Evolutionary conservation across 768 basidiomycete genomes (phyloP), one percentile per base, ranked within the genome.

Genomic region (Ramaria sp.): DNA sequence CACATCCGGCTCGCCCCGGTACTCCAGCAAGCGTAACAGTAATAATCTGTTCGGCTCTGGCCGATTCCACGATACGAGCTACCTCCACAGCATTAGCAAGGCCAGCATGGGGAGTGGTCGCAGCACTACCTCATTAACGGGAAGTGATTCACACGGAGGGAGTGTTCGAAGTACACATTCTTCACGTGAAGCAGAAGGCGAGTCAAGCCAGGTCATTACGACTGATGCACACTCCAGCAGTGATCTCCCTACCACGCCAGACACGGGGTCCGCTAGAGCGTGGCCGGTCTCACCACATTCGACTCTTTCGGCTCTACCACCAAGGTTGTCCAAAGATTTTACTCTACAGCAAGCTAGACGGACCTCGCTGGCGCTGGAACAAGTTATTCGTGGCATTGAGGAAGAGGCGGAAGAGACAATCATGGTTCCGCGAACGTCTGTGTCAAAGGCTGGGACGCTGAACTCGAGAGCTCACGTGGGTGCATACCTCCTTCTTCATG

Each of bases 11-110:
- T 52, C 62, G 30, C 47, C 54, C 4, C 41, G 49, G 15, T 75
- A 78, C 34, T 78, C 79, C 41, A 71, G 74, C 56, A 85, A 86
- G 70, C 80, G 89, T 47, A 86, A 87, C 68, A 90, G 88, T 73
- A 91, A 91, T 68, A 91, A 91, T 64, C 73, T 92, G 51, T 91
- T 91, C 60, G 84, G 87, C 48, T 91, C 89, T 17, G 82, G 84
- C n/a, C 78, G 83, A 55, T 75, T 89, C 63, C 77, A 84, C 56
- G 89, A 91, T 67, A 81, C 88, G 65, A 73, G 75, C 10, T 87
- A 90, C 67, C 67, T 87, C 63, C 80, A 82, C 59, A 79, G 75
- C 65, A 74, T 77, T 59, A 69, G 60, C 74, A 70, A 63, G 72
- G 70, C 15, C 59, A 78, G 73, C 67, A 45, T 57, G 4, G 72